phyloP scores from a whole-genome alignment of 108 stramenopile species.

The Craspedostauros australis region DNA sequence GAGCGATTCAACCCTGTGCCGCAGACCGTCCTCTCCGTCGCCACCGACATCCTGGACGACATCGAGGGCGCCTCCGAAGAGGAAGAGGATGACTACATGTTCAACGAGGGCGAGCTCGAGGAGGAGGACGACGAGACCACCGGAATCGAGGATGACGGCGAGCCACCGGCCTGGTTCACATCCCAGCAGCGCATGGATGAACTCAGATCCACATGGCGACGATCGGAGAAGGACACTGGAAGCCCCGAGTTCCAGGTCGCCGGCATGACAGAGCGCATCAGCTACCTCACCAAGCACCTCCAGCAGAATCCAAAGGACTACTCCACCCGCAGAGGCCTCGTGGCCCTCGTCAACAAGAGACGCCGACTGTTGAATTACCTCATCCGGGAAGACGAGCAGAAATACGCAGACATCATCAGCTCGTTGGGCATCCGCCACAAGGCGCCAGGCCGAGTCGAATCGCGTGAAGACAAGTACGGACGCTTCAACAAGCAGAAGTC shows the following conservation, averaged over 20 bases:
- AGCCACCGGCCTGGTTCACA: conserved; percentile 40
- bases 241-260: conserved; percentile 91
- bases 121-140: conserved; percentile 32
- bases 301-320: conserved; percentile 91
- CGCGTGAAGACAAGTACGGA: conserved; percentile 60
- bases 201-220: conserved; percentile 55
- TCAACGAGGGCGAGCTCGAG: conserved; percentile 58
- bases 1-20: conserved; percentile 22
- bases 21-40: conserved; percentile 10
- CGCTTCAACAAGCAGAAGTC: conserved; percentile 75
- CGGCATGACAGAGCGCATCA: conserved; percentile 91
- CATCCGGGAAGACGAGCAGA: conserved; percentile 52
- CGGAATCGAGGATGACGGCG: conserved; percentile 40
- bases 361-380: conserved; percentile 91
- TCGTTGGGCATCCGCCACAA: conserved; percentile 80
- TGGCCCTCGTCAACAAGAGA: conserved; percentile 94
- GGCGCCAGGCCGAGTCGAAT: conserved; percentile 61
- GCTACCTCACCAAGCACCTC: conserved; percentile 90
- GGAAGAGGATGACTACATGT: conserved; percentile 54
- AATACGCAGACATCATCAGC: conserved; percentile 56
- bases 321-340: conserved; percentile 90
- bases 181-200: conserved; percentile 52
- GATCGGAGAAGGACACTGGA: conserved; percentile 85
- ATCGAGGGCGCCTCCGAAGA: conserved; percentile 8
- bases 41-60: conserved; percentile 3